Conservation (phyloP, 2,329 filamentous ascomycete species). For the Xylariaceae sp. region DNA sequence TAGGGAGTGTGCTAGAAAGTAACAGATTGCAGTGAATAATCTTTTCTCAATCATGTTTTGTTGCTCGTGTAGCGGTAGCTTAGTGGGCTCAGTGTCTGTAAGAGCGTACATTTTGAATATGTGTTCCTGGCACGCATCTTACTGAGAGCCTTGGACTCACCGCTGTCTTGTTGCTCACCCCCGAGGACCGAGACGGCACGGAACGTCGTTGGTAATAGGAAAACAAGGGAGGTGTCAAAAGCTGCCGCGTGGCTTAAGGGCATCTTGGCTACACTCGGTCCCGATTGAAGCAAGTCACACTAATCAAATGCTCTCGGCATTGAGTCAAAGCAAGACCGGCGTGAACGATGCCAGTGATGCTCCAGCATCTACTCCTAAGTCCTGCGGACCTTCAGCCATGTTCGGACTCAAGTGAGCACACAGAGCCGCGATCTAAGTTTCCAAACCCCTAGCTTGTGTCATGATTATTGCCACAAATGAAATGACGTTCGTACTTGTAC, state of each 20-base stretch:
- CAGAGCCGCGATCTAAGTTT: neutral
- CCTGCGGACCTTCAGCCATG: no score
- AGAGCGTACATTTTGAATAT: neutral
- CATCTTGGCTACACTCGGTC: neutral
- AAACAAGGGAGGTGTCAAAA: neutral
- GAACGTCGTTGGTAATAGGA: neutral
- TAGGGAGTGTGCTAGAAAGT: no score
- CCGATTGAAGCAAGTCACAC: neutral
- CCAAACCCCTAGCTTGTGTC: slow-evolving; percentile 4
- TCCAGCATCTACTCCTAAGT: neutral
- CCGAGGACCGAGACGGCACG: slow-evolving; percentile 6
- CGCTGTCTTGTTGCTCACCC: neutral
- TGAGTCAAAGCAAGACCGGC: neutral
- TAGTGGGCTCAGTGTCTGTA: neutral
- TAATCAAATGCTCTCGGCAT: neutral
- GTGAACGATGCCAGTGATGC: neutral
- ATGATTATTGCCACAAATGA: slow-evolving; percentile 3
- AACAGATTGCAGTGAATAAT: no score
- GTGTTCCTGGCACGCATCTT: slow-evolving; percentile 1
- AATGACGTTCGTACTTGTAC: slow-evolving; percentile 3
- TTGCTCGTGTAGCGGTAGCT: no score
- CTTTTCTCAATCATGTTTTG: no score
- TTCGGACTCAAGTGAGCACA: neutral
- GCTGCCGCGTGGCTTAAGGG: neutral
- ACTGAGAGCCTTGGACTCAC: neutral